Conservation (phyloP, 208 protist genomes). For the Trypanosoma mega region DNA sequence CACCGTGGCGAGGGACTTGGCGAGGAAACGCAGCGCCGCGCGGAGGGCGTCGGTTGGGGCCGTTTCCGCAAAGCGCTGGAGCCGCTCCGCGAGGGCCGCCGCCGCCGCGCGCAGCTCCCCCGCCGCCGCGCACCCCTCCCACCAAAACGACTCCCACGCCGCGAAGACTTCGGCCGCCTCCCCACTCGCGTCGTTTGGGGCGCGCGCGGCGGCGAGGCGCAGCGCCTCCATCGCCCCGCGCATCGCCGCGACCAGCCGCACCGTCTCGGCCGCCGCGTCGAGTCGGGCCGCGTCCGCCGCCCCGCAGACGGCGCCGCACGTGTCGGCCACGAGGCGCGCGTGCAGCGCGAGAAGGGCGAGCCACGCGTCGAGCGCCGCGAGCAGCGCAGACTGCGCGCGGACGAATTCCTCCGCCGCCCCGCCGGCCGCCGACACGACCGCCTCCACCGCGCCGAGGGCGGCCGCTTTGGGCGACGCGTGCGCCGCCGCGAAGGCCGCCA, state of each 20-base stretch:
- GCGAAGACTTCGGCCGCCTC: conserved; percentile 35
- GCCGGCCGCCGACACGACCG: not conserved
- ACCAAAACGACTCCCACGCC: conserved; percentile 62
- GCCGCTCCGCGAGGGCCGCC: conserved; percentile 16
- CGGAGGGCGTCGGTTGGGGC: conserved; percentile 39
- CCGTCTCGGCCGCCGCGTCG: not conserved
- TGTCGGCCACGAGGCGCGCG: conserved; percentile 34
- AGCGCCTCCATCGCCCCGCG: conserved; percentile 33
- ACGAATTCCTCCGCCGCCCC: conserved; percentile 13
- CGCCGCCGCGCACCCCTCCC: conserved; percentile 46
- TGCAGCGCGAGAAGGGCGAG: conserved; percentile 51
- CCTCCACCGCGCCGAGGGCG: conserved; percentile 1
- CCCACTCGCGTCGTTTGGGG: not conserved
- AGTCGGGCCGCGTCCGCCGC: not conserved
- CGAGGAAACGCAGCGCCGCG: conserved; percentile 43
- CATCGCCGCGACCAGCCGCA: not conserved
- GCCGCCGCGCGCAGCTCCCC: conserved; percentile 24
- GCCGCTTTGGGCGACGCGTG: conserved; percentile 14
- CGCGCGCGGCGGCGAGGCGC: conserved; percentile 6
- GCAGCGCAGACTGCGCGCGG: conserved; percentile 27
- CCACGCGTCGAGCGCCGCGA: conserved; percentile 49
- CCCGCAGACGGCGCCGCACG: not conserved
- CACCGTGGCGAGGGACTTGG: conserved; percentile 5
- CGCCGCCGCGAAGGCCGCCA: too few relatives aligned
- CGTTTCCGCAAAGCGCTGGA: conserved; percentile 36